Conservation (phyloP, 2,329 filamentous ascomycete species). For the Plectosphaerella cucumerina region DNA sequence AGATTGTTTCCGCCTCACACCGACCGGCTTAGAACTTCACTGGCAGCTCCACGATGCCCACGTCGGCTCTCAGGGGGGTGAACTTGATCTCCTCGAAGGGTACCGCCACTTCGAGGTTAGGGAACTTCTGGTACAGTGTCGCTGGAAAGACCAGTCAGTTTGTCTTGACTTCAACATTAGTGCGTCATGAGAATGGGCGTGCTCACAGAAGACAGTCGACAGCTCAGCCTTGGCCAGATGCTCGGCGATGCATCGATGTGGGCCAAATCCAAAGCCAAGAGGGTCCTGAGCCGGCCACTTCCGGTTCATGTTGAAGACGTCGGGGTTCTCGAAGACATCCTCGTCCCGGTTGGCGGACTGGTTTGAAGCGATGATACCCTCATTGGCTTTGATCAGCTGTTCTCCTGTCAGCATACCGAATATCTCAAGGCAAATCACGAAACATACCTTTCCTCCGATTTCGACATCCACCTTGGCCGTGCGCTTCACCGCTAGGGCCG, state of each 20-base stretch:
- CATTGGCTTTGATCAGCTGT: conserved; percentile 32
- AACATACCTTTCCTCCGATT: conserved; percentile 32
- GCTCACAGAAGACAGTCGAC: conserved; percentile 37
- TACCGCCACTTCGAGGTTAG: conserved; percentile 32
- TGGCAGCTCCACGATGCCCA: conserved; percentile 34
- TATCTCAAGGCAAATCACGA: not conserved
- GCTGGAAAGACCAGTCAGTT: not conserved
- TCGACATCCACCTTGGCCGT: conserved; percentile 42
- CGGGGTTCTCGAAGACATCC: conserved; percentile 33
- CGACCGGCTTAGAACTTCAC: no score
- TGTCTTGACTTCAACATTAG: no score
- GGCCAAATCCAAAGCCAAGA: conserved; percentile 41
- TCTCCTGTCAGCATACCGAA: not conserved
- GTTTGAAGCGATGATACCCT: conserved; percentile 43
- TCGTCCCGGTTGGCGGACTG: conserved; percentile 44
- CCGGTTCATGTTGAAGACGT: conserved; percentile 39
- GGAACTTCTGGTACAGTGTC: conserved; percentile 32
- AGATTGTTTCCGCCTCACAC: no score
- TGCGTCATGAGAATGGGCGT: not conserved
- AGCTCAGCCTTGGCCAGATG: conserved; percentile 37
- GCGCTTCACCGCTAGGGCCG: conserved; percentile 40
- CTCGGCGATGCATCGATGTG: conserved; percentile 42
- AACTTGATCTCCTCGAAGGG: conserved; percentile 34
- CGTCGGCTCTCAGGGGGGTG: conserved; percentile 30
- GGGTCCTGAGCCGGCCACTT: conserved; percentile 25